Evolutionary conservation across 371 early-diverging fungal genomes (phyloP).

Genomic region (Rhizopus stolonifer): DNA sequence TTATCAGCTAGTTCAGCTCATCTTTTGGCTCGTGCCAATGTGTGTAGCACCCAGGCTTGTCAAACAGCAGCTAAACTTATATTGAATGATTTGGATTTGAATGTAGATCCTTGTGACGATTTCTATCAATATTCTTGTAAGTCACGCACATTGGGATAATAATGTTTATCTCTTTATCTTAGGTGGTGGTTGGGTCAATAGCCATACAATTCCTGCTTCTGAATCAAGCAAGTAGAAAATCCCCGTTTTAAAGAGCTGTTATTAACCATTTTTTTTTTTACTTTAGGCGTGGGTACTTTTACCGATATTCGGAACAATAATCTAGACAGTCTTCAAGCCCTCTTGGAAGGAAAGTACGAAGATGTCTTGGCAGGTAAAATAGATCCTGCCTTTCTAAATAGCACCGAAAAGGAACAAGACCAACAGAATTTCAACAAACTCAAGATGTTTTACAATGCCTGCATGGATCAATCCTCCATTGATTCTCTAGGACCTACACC

Average conservation of each 20-base stretch:
- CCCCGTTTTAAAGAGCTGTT: background rate
- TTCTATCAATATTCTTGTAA: slow-evolving; percentile 58
- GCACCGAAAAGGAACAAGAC: slow-evolving; percentile 23
- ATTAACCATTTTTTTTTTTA: background rate
- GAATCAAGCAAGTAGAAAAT: slow-evolving; percentile 30
- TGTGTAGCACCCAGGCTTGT: slow-evolving; percentile 12
- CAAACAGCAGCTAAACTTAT: slow-evolving; percentile 8
- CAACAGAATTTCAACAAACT: slow-evolving; percentile 45
- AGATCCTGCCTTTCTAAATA: background rate
- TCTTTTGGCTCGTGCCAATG: slow-evolving; percentile 7
- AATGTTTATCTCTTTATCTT: background rate
- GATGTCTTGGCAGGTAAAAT: slow-evolving; percentile 1
- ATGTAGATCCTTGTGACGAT: slow-evolving; percentile 40
- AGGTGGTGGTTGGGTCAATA: slow-evolving; percentile 53
- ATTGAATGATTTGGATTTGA: slow-evolving; percentile 30
- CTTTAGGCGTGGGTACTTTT: slow-evolving; percentile 33
- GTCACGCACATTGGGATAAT: background rate
- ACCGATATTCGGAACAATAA: slow-evolving; percentile 34
- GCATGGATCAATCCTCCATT: slow-evolving; percentile 53
- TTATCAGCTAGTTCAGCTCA: slow-evolving; percentile 11
- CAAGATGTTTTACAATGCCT: slow-evolving; percentile 49
- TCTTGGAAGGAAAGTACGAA: slow-evolving; percentile 29
- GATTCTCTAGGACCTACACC: slow-evolving; percentile 50
- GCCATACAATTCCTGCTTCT: slow-evolving; percentile 41
- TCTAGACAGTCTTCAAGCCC: slow-evolving; percentile 19